Conservation (phyloP, 2,329 filamentous ascomycete species). For the Aspergillus fischeri region DNA sequence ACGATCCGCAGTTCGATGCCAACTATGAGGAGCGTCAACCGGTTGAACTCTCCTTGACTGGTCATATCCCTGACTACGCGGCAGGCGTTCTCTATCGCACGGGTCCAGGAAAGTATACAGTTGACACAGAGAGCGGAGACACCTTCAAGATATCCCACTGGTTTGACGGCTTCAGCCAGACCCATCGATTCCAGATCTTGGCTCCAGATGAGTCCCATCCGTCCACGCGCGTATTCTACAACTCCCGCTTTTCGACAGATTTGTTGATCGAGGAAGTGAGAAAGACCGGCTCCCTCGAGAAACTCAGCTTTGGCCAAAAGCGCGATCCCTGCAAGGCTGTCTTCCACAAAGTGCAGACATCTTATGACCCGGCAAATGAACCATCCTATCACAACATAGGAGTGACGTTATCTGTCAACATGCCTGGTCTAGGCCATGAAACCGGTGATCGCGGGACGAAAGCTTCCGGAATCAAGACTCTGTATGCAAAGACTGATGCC, state of each 20-base stretch:
- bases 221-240: conserved; percentile 58
- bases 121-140: conserved; percentile 57
- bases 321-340: conserved; percentile 70
- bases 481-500: conserved; percentile 61
- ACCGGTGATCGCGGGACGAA: conserved; percentile 20
- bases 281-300: conserved; percentile 53
- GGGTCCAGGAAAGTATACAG: conserved; percentile 62
- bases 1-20: conserved; percentile 57
- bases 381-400: conserved; percentile 60
- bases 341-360: conserved; percentile 59
- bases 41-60: conserved; percentile 59
- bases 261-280: conserved; percentile 58
- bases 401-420: conserved; percentile 62
- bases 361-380: conserved; percentile 42
- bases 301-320: conserved; percentile 65
- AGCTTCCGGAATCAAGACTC: conserved; percentile 41
- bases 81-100: conserved; percentile 71
- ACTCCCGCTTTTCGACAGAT: conserved; percentile 66
- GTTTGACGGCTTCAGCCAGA: conserved; percentile 73
- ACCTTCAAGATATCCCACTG: conserved; percentile 65
- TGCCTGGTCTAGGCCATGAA: conserved; percentile 52
- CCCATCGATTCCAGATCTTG: conserved; percentile 68
- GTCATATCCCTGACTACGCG: conserved; percentile 66
- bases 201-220: conserved; percentile 31
- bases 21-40: conserved; percentile 63